phyloP scores from a whole-genome alignment of 2,329 filamentous ascomycete genomes.

The Waltergamsia citrina region DNA sequence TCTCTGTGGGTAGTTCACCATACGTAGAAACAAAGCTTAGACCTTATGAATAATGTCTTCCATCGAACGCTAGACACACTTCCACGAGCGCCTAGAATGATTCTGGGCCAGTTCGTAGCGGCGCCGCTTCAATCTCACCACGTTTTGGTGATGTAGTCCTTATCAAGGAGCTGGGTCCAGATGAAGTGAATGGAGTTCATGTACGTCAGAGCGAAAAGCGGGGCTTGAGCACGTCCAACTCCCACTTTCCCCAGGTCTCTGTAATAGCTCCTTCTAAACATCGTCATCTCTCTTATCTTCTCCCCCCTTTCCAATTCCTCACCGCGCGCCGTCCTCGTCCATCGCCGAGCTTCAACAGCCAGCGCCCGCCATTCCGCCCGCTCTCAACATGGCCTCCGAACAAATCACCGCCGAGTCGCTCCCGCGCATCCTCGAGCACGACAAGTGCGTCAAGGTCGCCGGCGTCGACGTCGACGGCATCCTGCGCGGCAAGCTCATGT shows the following conservation, averaged over 20 bases:
- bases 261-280: not conserved
- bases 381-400: constrained; percentile 15
- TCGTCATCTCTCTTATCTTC: not conserved
- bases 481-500: constrained; percentile 81
- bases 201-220: too few species aligned
- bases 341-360: not conserved
- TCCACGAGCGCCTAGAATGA: too few species aligned
- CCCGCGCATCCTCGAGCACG: constrained; percentile 55
- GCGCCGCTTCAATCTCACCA: too few species aligned
- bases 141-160: too few species aligned
- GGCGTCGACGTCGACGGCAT: constrained; percentile 83
- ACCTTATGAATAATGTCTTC: too few species aligned
- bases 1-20: too few species aligned
- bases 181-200: too few species aligned
- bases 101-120: too few species aligned
- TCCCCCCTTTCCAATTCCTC: constrained; percentile 1
- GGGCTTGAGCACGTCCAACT: too few species aligned
- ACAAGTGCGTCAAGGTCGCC: constrained; percentile 77
- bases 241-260: not conserved
- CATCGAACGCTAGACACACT: too few species aligned
- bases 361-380: constrained; percentile 1
- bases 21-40: too few species aligned
- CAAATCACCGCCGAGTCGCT: constrained; percentile 54
- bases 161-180: too few species aligned
- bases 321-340: not conserved